A percentile compares a stretch with the other conserved stretches of the same genome.
These are phyloP conservation scores for Nannizziopsis arthrosporioides DNA, from an alignment of 2,329 filamentous ascomycete genomes.

Conservation along the genomic window DNA sequence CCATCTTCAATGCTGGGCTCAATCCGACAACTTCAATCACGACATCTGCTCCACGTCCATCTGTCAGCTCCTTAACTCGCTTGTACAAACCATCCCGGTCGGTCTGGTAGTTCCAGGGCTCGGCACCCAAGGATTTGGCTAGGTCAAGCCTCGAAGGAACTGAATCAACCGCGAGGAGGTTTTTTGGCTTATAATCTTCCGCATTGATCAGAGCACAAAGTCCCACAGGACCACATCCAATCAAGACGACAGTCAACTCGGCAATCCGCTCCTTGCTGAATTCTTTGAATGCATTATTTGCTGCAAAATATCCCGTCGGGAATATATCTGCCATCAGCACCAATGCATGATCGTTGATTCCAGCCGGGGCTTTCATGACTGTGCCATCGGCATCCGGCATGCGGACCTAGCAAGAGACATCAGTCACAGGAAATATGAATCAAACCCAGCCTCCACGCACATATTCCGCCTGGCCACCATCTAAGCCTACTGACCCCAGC, in stretches of 20 bases:
- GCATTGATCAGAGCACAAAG: conserved; percentile 72
- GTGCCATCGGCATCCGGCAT: conserved; percentile 73
- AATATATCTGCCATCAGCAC: conserved; percentile 92
- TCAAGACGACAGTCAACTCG: conserved; percentile 61
- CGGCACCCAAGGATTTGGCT: conserved; percentile 63
- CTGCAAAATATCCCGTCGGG: conserved; percentile 72
- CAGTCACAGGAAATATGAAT: background rate
- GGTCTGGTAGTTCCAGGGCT: conserved; percentile 66
- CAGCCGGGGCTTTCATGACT: conserved; percentile 59
- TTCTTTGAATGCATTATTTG: conserved; percentile 61
- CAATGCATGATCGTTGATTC: conserved; percentile 60
- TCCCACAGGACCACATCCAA: conserved; percentile 78
- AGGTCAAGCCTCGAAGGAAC: conserved; percentile 62
- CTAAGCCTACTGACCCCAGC: conserved; percentile 57
- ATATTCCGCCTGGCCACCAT: conserved; percentile 73
- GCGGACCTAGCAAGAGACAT: conserved; percentile 41
- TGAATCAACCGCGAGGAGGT: conserved; percentile 68
- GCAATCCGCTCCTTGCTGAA: conserved; percentile 46
- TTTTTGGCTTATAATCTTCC: conserved; percentile 60
- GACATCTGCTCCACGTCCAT: conserved; percentile 73
- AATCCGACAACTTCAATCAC: conserved; percentile 69
- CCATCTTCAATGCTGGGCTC: conserved; percentile 56
- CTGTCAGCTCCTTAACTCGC: conserved; percentile 61
- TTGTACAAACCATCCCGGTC: conserved; percentile 54
- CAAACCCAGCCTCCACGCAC: conserved; percentile 27